Percentiles rank a stretch among this genome's conserved stretches.
Evolutionary conservation across 2,329 filamentous ascomycete genomes (phyloP).

Genomic region (Fusarium dlaminii): DNA sequence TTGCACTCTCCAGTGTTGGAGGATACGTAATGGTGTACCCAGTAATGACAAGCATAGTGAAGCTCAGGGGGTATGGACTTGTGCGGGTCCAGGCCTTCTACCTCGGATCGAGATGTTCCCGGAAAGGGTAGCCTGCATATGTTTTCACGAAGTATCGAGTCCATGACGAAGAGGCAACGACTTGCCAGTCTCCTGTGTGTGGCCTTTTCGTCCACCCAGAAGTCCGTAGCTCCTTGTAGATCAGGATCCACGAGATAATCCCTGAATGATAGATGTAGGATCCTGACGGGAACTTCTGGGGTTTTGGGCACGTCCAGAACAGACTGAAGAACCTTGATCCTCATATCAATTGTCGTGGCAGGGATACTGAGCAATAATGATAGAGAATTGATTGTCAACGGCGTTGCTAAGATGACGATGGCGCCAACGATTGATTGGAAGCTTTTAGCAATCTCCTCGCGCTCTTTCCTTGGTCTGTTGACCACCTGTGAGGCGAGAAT

Average conservation of each 20-base stretch:
- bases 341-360: not conserved
- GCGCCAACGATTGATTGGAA: not conserved
- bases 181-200: not conserved
- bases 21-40: slow-evolving; percentile 43
- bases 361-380: not conserved
- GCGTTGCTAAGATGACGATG: not conserved
- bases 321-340: not conserved
- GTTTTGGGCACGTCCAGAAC: not conserved
- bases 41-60: slow-evolving; percentile 30
- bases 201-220: not conserved
- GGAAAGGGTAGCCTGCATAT: not conserved
- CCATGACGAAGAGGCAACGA: not conserved
- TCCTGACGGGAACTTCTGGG: not conserved
- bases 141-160: not conserved
- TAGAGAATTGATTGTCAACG: not conserved
- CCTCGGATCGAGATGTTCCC: not conserved
- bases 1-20: fast-evolving
- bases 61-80: not conserved
- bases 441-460: not conserved
- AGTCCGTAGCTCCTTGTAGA: not conserved
- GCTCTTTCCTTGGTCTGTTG: not conserved
- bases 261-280: not conserved
- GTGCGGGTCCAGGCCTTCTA: fast-evolving
- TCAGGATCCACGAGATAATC: not conserved
- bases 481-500: not conserved